phyloP scores from a whole-genome alignment of 2,329 filamentous ascomycete species.

The Trichoderma koningiopsis region DNA sequence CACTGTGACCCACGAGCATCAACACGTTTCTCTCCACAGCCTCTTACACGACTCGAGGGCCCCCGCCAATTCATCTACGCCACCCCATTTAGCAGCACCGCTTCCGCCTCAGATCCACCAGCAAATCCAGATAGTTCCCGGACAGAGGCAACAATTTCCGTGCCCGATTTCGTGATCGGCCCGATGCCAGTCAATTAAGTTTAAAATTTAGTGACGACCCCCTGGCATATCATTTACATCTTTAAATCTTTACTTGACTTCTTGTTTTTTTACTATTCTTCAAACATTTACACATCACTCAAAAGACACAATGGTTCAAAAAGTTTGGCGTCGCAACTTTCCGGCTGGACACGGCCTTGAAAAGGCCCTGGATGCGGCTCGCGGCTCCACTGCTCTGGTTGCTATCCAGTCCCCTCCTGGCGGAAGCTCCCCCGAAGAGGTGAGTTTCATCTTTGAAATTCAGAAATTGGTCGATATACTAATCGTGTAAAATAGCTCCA shows the following conservation, averaged over 20 bases:
- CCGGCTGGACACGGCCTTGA: slow-evolving; percentile 34
- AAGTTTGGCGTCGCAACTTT: slow-evolving; percentile 35
- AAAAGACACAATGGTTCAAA: slow-evolving; percentile 40
- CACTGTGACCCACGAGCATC: neutral
- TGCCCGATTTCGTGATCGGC: neutral
- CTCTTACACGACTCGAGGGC: slow-evolving; percentile 3
- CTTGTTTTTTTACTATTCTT: neutral
- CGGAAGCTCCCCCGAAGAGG: slow-evolving; percentile 18
- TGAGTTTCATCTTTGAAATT: neutral
- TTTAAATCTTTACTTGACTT: neutral
- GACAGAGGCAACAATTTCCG: slow-evolving; percentile 21
- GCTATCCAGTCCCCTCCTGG: slow-evolving; percentile 26
- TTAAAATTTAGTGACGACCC: slow-evolving; percentile 1
- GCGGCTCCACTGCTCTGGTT: slow-evolving; percentile 24
- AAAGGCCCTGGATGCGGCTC: slow-evolving; percentile 31
- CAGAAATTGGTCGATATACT: neutral
- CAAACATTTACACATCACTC: too few relatives aligned
- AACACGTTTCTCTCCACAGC: neutral
- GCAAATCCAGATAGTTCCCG: slow-evolving; percentile 19
- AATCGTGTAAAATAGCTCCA: slow-evolving; percentile 31
- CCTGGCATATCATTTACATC: neutral
- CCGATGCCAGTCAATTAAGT: slow-evolving; percentile 14
- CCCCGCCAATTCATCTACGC: slow-evolving; percentile 7
- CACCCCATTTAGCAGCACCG: neutral
- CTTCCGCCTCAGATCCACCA: slow-evolving; percentile 1